Evolutionary conservation across 2,329 filamentous ascomycete genomes (phyloP).

Genomic region (Leptodontidium sp.): DNA sequence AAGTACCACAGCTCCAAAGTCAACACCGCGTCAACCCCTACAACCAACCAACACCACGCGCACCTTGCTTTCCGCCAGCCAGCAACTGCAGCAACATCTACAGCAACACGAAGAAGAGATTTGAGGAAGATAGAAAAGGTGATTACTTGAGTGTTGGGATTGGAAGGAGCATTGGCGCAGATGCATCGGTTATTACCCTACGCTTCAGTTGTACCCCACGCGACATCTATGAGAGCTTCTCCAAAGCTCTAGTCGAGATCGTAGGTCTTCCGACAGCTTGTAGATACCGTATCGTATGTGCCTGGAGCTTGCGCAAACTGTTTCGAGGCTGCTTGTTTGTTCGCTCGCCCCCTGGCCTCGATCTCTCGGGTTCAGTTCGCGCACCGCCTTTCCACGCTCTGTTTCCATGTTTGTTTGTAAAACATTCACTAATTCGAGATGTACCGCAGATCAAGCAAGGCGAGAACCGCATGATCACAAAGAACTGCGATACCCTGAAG

Average conservation of each 20-base stretch:
- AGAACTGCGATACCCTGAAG: slow-evolving; percentile 36
- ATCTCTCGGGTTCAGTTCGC: slow-evolving; percentile 24
- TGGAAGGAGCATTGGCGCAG: slow-evolving; percentile 30
- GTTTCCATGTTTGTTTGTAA: neutral
- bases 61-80: neutral
- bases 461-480: slow-evolving; percentile 45
- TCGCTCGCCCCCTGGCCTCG: slow-evolving; percentile 21
- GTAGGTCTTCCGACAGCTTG: slow-evolving; percentile 46
- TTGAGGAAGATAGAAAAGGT: slow-evolving; percentile 35
- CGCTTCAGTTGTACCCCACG: slow-evolving; percentile 43
- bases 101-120: neutral
- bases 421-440: slow-evolving; percentile 31
- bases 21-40: slow-evolving; percentile 7
- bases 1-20: slow-evolving; percentile 8
- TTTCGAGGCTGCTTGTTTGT: slow-evolving; percentile 26
- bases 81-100: neutral
- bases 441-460: slow-evolving; percentile 27
- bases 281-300: slow-evolving; percentile 38
- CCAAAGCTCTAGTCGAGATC: slow-evolving; percentile 45
- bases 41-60: neutral
- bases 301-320: slow-evolving; percentile 40
- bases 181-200: slow-evolving; percentile 41
- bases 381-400: slow-evolving; percentile 14
- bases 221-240: slow-evolving; percentile 46
- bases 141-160: slow-evolving; percentile 33